These are phyloP conservation scores for Macroventuria anomochaeta DNA, from an alignment of 2,329 filamentous ascomycete species.

Conservation along the genomic window DNA sequence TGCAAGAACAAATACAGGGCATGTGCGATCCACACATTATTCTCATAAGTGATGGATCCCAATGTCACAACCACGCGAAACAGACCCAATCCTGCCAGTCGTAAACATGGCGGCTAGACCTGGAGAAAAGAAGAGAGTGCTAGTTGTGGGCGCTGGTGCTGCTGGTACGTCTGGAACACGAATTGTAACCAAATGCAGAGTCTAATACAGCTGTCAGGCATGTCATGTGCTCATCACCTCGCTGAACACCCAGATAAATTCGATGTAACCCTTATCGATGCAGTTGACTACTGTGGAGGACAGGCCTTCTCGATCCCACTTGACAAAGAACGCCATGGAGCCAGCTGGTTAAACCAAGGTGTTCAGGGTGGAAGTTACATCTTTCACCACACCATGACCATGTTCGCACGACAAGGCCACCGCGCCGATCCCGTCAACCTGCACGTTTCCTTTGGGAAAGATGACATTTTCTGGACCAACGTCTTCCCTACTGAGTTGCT, in stretches of 20 bases:
- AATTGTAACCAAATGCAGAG: neutral
- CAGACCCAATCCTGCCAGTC: conserved; percentile 41
- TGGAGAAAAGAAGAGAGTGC: conserved; percentile 45
- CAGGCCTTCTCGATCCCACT: conserved; percentile 66
- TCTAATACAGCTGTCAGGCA: conserved; percentile 46
- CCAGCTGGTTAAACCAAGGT: conserved; percentile 67
- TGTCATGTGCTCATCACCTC: conserved; percentile 71
- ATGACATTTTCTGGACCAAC: conserved; percentile 69
- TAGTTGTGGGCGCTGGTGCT: conserved; percentile 51
- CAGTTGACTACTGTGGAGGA: conserved; percentile 64
- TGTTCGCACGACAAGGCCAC: conserved; percentile 65
- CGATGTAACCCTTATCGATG: conserved; percentile 64
- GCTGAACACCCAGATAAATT: conserved; percentile 70
- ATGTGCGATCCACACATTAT: neutral
- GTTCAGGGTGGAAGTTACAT: conserved; percentile 70
- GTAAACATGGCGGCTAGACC: conserved; percentile 41
- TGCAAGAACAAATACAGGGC: conserved; percentile 15
- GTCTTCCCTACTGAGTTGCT: conserved; percentile 67
- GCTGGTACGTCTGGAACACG: conserved; percentile 38
- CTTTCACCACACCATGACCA: conserved; percentile 71
- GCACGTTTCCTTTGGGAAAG: conserved; percentile 67
- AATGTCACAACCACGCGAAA: conserved; percentile 34
- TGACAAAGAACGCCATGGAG: conserved; percentile 63
- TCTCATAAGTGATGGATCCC: conserved; percentile 2
- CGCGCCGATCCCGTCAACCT: conserved; percentile 61